Conservation (phyloP, 495 filamentous ascomycete genomes). For the Neurospora hispaniola region DNA sequence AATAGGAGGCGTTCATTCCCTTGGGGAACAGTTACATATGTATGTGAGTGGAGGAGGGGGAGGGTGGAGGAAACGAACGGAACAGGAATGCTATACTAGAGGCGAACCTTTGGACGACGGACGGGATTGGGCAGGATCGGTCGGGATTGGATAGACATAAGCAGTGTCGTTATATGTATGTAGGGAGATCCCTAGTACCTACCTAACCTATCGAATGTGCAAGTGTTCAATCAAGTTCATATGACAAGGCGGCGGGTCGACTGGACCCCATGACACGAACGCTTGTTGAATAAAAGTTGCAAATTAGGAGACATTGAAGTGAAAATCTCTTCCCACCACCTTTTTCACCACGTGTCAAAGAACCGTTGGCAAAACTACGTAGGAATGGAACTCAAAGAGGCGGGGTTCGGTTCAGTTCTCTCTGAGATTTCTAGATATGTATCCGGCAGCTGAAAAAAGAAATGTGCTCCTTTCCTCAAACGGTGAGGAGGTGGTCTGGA, state of each 20-base stretch:
- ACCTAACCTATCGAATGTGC: not conserved
- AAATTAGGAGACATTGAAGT: not conserved
- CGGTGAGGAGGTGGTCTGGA: not conserved
- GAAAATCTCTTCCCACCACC: constrained; percentile 3
- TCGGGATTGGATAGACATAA: not conserved
- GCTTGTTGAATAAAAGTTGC: not conserved
- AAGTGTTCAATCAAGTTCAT: not conserved
- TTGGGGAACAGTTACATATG: not conserved
- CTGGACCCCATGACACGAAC: not conserved
- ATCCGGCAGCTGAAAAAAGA: not conserved
- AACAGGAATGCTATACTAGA: not conserved
- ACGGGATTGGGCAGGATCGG: not conserved
- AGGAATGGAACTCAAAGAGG: not conserved
- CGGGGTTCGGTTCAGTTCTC: not conserved
- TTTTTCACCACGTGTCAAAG: constrained; percentile 22
- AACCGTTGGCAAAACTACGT: constrained; percentile 15
- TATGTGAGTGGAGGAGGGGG: not conserved
- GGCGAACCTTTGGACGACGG: not conserved
- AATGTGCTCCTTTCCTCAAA: not conserved
- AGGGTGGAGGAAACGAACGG: not conserved
- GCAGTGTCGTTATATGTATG: not conserved
- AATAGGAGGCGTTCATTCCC: not conserved
- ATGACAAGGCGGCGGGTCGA: constrained; percentile 1
- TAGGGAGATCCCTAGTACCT: not conserved
- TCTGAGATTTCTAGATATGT: not conserved